Evolutionary conservation across 257 asterid genomes (phyloP).

Genomic region (Solanum chmielewskii): DNA sequence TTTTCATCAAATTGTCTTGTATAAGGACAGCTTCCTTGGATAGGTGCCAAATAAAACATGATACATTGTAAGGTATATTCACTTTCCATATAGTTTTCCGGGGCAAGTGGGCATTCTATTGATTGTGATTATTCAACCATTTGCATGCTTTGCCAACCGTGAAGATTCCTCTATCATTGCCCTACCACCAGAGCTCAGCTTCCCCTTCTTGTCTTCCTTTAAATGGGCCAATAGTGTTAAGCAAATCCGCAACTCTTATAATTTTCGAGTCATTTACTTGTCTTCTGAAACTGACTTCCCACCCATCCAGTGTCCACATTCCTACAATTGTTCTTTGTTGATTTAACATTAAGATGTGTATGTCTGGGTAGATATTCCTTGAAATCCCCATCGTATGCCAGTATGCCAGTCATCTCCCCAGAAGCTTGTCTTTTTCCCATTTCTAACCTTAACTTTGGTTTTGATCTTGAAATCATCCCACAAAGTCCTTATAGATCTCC

Average conservation of each 20-base stretch:
- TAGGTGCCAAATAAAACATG: neutral
- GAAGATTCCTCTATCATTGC: neutral
- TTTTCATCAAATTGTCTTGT: neutral
- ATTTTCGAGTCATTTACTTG: neutral
- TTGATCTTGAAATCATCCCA: no score
- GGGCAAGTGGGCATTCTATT: neutral
- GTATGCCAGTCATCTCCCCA: no score
- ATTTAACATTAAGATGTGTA: neutral
- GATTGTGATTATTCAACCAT: neutral
- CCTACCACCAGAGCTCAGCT: neutral
- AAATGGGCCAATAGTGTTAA: neutral
- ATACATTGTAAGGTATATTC: neutral
- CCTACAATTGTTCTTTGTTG: neutral
- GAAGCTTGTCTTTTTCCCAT: no score
- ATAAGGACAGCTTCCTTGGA: neutral
- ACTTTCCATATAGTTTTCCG: neutral
- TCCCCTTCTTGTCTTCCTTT: neutral
- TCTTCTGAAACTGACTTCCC: neutral
- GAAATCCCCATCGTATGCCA: no score
- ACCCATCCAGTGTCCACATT: neutral
- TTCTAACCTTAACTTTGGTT: no score
- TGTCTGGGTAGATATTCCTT: no score
- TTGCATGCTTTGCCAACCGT: neutral
- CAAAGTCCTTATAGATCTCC: neutral
- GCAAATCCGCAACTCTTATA: neutral